These are phyloP conservation scores for Thymus quinquecostatus DNA, from an alignment of 257 asterid species.

Conservation along the genomic window DNA sequence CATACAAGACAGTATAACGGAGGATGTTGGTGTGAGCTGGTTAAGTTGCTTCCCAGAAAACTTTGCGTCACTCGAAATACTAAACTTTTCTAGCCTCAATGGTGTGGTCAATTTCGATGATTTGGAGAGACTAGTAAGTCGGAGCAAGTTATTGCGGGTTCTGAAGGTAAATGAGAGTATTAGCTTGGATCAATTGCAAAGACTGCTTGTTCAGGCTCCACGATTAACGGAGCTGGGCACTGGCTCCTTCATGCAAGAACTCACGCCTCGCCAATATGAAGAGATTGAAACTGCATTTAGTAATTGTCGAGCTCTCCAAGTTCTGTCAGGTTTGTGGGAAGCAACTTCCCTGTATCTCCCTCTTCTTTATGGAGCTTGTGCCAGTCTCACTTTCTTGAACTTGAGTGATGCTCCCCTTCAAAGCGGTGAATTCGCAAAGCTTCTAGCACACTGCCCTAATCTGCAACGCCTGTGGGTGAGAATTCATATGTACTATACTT, in stretches of 20 bases:
- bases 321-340: constrained; percentile 78
- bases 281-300: constrained; percentile 57
- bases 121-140: constrained; percentile 80
- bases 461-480: constrained; percentile 90
- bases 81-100: constrained; percentile 69
- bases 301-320: constrained; percentile 54
- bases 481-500: constrained; percentile 10
- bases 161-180: constrained; percentile 71
- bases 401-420: constrained; percentile 57
- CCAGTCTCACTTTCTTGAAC: constrained; percentile 69
- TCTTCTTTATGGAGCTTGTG: constrained; percentile 72
- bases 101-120: constrained; percentile 68
- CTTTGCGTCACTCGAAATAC: constrained; percentile 67
- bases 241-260: constrained; percentile 73
- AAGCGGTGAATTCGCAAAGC: constrained; percentile 62
- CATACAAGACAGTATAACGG: constrained; percentile 70
- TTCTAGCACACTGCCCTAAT: constrained; percentile 71
- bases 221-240: constrained; percentile 69
- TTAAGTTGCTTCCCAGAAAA: constrained; percentile 78
- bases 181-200: constrained; percentile 57
- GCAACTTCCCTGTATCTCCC: constrained; percentile 54
- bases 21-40: constrained; percentile 67
- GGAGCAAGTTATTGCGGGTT: constrained; percentile 70
- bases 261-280: constrained; percentile 50
- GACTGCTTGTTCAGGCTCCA: constrained; percentile 64